Percentiles rank a stretch among this genome's conserved stretches.
These are phyloP conservation scores for Chrysoporthe austroafricana DNA, from an alignment of 2,329 filamentous ascomycete species.

Conservation along the genomic window DNA sequence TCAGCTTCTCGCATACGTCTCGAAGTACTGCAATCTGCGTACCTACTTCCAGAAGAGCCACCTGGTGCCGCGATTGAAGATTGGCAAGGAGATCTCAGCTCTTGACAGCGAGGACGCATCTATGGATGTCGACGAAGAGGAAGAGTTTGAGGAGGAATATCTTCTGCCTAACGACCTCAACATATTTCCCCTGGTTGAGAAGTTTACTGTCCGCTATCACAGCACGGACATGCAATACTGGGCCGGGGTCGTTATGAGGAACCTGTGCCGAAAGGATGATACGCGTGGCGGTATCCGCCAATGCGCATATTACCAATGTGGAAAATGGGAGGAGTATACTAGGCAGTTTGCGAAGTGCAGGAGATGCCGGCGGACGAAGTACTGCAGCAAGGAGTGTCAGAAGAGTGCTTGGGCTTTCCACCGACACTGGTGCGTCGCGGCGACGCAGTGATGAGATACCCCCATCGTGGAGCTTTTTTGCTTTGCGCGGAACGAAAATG, in stretches of 20 bases:
- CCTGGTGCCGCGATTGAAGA: constrained; percentile 87
- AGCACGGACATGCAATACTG: constrained; percentile 99
- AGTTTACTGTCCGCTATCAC: constrained; percentile 95
- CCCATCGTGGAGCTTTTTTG: constrained; percentile 22
- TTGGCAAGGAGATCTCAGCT: constrained; percentile 80
- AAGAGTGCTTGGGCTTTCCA: constrained; percentile 99
- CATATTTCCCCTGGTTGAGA: constrained; percentile 97
- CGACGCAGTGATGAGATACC: constrained; percentile 52
- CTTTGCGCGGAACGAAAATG: constrained; percentile 11
- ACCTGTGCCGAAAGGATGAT: constrained; percentile 97
- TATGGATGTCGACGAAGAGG: constrained; percentile 48
- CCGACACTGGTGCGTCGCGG: constrained; percentile 93
- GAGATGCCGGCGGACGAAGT: constrained; percentile 93
- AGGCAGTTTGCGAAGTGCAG: constrained; percentile 98
- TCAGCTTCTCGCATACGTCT: constrained; percentile 94
- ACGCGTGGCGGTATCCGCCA: constrained; percentile 91
- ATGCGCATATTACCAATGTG: constrained; percentile 97
- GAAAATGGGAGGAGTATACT: constrained; percentile 97
- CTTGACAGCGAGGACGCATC: constrained; percentile 70
- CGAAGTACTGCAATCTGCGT: constrained; percentile 95
- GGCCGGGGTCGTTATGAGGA: constrained; percentile 98
- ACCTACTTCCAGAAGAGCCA: constrained; percentile 96
- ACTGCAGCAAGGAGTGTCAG: constrained; percentile 99
- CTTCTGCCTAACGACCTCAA: constrained; percentile 93
- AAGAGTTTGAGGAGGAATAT: constrained; percentile 83